Conservation (phyloP, 73 alveolate genomes). For the Paramecium pentaurelia region DNA sequence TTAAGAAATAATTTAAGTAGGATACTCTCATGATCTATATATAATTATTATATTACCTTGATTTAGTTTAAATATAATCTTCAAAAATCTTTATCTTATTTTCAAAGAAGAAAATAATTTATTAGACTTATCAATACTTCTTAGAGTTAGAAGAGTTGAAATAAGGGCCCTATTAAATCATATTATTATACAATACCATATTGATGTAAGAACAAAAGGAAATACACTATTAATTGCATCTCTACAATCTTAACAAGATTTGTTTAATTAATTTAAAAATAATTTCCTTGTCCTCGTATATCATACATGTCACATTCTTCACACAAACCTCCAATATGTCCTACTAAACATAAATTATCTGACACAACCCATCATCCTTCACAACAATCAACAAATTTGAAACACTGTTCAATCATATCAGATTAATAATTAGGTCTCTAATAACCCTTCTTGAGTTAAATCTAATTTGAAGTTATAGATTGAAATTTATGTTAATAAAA, state of each 20-base stretch:
- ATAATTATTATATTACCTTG: neutral
- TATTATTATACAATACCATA: neutral
- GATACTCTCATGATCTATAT: neutral
- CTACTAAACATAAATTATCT: neutral
- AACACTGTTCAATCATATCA: neutral
- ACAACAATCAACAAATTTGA: neutral
- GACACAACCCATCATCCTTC: conserved; percentile 15
- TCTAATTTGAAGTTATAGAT: neutral
- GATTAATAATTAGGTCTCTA: neutral
- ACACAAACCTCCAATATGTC: neutral
- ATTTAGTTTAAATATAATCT: neutral
- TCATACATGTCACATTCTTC: neutral
- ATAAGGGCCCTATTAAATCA: neutral
- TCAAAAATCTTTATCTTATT: neutral
- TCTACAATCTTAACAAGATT: neutral
- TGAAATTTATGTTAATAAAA: neutral
- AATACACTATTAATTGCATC: neutral
- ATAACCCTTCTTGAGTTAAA: neutral
- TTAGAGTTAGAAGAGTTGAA: neutral
- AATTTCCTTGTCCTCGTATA: neutral
- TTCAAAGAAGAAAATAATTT: neutral
- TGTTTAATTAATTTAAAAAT: neutral
- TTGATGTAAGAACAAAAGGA: neutral
- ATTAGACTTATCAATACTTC: neutral
- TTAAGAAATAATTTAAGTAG: neutral